Base-by-base conservation (phyloP, 495 filamentous ascomycete species). In the Margaritispora aquatica region DNA sequence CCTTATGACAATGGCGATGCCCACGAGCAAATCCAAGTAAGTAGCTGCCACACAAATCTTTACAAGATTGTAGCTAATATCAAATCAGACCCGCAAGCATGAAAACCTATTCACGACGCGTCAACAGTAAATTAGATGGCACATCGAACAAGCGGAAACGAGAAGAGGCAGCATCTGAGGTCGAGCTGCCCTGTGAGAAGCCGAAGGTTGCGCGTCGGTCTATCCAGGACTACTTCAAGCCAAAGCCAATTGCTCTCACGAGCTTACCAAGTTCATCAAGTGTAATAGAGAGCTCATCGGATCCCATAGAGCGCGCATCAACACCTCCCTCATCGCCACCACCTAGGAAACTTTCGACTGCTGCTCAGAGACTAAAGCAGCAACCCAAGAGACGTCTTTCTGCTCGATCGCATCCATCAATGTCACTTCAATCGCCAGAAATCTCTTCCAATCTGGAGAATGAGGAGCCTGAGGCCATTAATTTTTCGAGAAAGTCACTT, bases 211-310 rank as follows among this genome's bases (percentile, higher is more conserved):
- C 27, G 24, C 54, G 49, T 17, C 19, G 24, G 7, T 57, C 52
- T 2, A 68, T 68, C 11, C 53, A 54, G 36, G 53, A 41, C 36
- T 68, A 63, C 36, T 68, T 68, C 65, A 68, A 60, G 41, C 61
- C 65, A 34, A 31, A 57, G 2, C 53, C 11, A 44, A 44, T n/a
- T n/a, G n/a, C n/a, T n/a, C n/a, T n/a, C n/a, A n/a, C n/a, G n/a
- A n/a, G n/a, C n/a, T n/a, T n/a, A n/a, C n/a, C 54, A 26, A 55
- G 44, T n/a, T 56, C 62, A 17, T 57, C 59, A 19, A 64, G 47
- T 4, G 1, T 38, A n/a, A 34, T 21, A 22, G 5, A 3, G 26
- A 50, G 26, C 21, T 58, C 53, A 19, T 60, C 57, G 3, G 54
- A 57, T 26, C 8, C 52, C 2, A 8, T 53, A 19, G 54, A 58